Evolutionary conservation across 2,329 filamentous ascomycete genomes (phyloP), one percentile per base, ranked within the genome.

Genomic region (Aureobasidium musti): DNA sequence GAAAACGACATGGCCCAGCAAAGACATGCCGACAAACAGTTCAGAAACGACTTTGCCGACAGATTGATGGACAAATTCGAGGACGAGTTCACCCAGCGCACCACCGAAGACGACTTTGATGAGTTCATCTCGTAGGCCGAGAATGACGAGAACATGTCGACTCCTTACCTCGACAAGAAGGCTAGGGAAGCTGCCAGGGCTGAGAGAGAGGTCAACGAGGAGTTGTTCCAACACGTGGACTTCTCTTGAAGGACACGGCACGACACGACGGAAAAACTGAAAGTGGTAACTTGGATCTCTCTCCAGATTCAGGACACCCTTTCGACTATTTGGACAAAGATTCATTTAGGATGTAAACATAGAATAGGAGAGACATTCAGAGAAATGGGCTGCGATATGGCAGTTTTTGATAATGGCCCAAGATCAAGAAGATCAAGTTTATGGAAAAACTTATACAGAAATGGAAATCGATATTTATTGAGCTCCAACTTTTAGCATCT

Each of bases 101-200:
- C 4, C 17, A 33, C 21, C 11, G 45, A 50, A 4, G 59, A 2
- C 21, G 59, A 50, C 28, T 39, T 26, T 6, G 59, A 63, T 14
- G 30, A 13, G 13, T 63, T 39, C 33, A 50, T 63, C 26, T 45
- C 26, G 10, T 60, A 60, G 56, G 39, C 7, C 28, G 39, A 45
- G 17, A 21, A 47, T 33, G 59, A 63, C 8, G n/a, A 19, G 8
- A 63, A 63, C 57, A 49, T 26, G 43, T 61, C 57, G 10, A 50
- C n/a, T 13, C 57, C 57, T 17, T 61, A 49, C 33, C 21, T 63
- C n/a, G 33, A 63, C 13, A 39, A 23, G 10, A 5, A 35, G 43
- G 43, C 30, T 30, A 50, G 45, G 26, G 59, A 39, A 14, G 43
- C 41, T 35, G 57, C 28, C n/a, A 41, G 39, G 14, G 43, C 14